Evolutionary conservation across 495 filamentous ascomycete species (phyloP).

Genomic region (Penicillium turbatum): DNA sequence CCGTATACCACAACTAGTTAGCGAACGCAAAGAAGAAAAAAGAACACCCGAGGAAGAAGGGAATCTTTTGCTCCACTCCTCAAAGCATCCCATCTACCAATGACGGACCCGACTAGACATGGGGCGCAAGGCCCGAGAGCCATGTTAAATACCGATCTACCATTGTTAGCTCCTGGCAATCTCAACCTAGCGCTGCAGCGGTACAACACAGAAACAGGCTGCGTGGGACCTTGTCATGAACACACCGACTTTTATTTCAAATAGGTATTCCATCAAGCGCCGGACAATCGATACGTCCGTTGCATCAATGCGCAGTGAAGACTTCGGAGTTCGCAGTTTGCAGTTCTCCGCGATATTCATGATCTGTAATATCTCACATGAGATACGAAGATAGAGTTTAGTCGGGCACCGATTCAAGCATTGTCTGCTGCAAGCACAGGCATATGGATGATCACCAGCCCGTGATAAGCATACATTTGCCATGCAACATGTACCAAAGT

Average conservation of each 20-base stretch:
- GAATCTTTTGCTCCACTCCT: conserved; percentile 13
- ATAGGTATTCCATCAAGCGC: not conserved
- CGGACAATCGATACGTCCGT: no score
- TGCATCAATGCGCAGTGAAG: no score
- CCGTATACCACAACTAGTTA: conserved; percentile 2
- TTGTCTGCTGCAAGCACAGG: conserved; percentile 9
- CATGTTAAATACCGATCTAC: conserved; percentile 23
- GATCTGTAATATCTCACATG: not conserved
- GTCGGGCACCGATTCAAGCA: conserved; percentile 13
- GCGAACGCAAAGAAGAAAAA: conserved; percentile 7
- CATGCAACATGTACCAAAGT: not conserved
- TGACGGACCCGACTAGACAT: conserved; percentile 5
- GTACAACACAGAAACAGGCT: not conserved
- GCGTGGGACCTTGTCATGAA: not conserved
- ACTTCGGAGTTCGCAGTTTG: not conserved
- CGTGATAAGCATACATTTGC: not conserved
- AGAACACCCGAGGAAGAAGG: conserved; percentile 11
- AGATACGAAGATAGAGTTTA: conserved; percentile 12
- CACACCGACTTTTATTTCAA: conserved; percentile 2
- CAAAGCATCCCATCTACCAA: not conserved
- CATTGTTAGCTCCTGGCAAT: conserved; percentile 12
- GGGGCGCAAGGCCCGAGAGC: conserved; percentile 16
- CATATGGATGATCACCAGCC: conserved; percentile 3
- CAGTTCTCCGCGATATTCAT: not conserved
- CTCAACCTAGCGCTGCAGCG: not conserved